Conservation (phyloP, 2,329 filamentous ascomycete species). For the Pseudogymnoascus sp. region DNA sequence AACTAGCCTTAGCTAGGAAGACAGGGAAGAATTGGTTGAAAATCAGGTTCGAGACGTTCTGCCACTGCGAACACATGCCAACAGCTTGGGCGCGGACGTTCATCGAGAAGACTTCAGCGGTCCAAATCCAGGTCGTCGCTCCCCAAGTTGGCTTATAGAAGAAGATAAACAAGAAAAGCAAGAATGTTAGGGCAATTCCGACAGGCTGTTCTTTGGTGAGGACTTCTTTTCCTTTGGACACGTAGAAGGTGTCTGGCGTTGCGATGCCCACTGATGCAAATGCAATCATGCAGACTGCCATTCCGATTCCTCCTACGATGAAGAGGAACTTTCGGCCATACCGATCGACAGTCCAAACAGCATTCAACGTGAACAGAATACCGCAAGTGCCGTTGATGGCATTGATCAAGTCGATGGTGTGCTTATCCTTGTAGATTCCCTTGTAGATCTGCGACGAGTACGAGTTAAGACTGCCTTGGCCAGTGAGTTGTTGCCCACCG, state of each 20-base stretch:
- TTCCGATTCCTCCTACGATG: conserved; percentile 60
- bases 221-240: neutral
- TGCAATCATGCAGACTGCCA: conserved; percentile 64
- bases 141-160: conserved; percentile 67
- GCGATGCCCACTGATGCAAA: conserved; percentile 50
- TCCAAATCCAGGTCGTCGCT: conserved; percentile 68
- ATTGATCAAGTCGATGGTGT: conserved; percentile 65
- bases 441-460: conserved; percentile 71
- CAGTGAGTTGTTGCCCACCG: conserved; percentile 63
- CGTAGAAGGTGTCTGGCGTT: conserved; percentile 37
- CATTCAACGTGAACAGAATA: conserved; percentile 66
- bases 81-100: conserved; percentile 66
- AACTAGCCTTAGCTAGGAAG: conserved; percentile 50
- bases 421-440: conserved; percentile 53
- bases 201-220: conserved; percentile 53
- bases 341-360: conserved; percentile 65
- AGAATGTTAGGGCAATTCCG: conserved; percentile 61
- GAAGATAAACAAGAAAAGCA: conserved; percentile 59
- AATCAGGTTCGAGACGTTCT: conserved; percentile 59
- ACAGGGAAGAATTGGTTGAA: conserved; percentile 66
- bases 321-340: conserved; percentile 65
- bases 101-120: conserved; percentile 62
- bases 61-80: conserved; percentile 55
- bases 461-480: conserved; percentile 65
- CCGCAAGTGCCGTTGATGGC: conserved; percentile 66